Base-by-base conservation (phyloP, 2,329 filamentous ascomycete genomes). In the Fusarium sp. region DNA sequence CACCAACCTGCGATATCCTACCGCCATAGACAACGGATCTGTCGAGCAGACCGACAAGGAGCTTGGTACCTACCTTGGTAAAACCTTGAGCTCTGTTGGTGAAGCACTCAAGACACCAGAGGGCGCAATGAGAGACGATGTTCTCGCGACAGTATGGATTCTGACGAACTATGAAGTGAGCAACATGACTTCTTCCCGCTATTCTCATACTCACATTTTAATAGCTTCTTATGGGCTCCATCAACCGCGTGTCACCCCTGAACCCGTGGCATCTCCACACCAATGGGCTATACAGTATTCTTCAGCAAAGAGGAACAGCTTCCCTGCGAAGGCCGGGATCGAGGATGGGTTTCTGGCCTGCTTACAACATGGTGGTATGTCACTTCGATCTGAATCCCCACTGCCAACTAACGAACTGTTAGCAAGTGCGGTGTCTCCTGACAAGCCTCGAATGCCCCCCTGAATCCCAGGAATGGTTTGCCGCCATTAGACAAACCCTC, bases 131-230 rank as follows among this genome's bases (percentile, higher is more conserved):
- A 66, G 83, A 61, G 77, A 82, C 28, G 80, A 84, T 60, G 77
- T 83, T 26, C 79, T 84, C 22, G 80, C 80, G 22, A 82, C 83
- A 7, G 80, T 84, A 7, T 84, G 83, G 83, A 78, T 84, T 38
- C 72, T 84, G 26, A 70, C 81, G 44, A 83, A 82, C 65, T 83
- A 84, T 51, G 83, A 84, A 78, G 82, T 82, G 66, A 50, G 69
- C 31, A 33, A 13, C 11, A 28, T 16, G 16, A 20, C 14, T 35
- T 9, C 18, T 45, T 22, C 48, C 6, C 15, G 12, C n/a, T n/a
- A 3, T 22, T 26, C 45, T 26, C 33, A 18, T 59, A 35, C 72
- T 76, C 18, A 79, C 60, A 6, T 22, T 42, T 13, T 26, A 45
- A 50, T 26, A 83, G 81, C 72, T 83, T 41, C 77, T 84, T 16